Evolutionary conservation across 192 early-diverging fungal species (phyloP), one percentile per base, ranked within the genome.

Genomic region (Backusella tarrabulga): DNA sequence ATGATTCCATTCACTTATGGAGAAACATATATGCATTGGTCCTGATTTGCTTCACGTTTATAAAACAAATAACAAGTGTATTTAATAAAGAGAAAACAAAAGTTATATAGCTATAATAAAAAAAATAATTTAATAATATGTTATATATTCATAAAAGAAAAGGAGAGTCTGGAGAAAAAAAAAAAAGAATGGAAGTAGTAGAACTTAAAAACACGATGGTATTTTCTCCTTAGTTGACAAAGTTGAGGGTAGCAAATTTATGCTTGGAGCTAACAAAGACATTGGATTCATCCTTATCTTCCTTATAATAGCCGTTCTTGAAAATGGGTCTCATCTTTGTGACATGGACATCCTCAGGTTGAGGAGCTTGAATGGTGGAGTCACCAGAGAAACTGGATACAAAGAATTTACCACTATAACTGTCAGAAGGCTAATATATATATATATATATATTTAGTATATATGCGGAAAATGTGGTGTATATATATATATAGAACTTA

Each of bases 291-390:
- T 63, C 38, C 17, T 68, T 42, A 19, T 77, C 56, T 41, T 66
- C 23, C 72, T 77, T 81, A 38, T 70, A 81, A 56, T 77, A 81
- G 44, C 80, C 80, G 17, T 54, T 35, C 71, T 74, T 77, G n/a
- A 68, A 42, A 44, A 38, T 26, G 26, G 56, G 75, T 74, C 80
- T 81, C n/a, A 73, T 23, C 71, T 77, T 77, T 36, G 75, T 77
- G 34, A 81, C 63, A 74, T 81, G 80, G 34, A 81, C 32, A 41
- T 81, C 80, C 34, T 70, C 76, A 23, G 76, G 80, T n/a, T 81
- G 15, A 44, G 75, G 60, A 38, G 80, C 80, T 14, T 36, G 19
- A 36, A 81, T 56, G 8, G 34, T 77, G 11, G 75, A 42, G 5
- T 68, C 63, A 44, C 72, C 44, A 29, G 35, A 46, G 8, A 73